Evolutionary conservation across 306 rosid genomes (phyloP).

Genomic region (Adenanthera pavonina): DNA sequence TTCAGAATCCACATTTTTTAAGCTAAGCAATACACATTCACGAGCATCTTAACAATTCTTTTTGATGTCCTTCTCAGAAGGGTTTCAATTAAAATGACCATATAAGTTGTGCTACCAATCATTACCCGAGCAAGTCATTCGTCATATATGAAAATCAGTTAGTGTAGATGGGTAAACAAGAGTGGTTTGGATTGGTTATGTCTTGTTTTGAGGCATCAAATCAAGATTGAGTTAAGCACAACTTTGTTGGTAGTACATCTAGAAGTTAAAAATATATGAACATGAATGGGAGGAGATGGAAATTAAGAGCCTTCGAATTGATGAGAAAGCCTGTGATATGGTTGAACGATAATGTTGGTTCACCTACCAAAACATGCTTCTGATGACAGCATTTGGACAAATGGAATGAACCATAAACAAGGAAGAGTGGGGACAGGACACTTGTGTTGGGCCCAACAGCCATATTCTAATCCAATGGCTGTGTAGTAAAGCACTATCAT

Average conservation of each 20-base stretch:
- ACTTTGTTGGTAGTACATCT: background rate
- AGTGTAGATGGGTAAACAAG: background rate
- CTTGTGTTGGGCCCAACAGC: no score
- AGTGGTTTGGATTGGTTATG: background rate
- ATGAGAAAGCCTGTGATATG: conserved; percentile 13
- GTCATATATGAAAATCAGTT: background rate
- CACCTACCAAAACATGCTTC: conserved; percentile 41
- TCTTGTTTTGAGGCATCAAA: background rate
- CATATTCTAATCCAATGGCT: no score
- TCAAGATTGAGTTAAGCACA: background rate
- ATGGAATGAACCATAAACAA: background rate
- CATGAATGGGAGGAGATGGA: background rate
- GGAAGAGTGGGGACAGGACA: background rate
- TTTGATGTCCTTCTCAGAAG: background rate
- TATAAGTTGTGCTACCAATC: background rate
- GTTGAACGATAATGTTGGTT: conserved; percentile 28
- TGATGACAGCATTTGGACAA: background rate
- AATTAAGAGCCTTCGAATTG: conserved; percentile 19
- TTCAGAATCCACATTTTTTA: background rate
- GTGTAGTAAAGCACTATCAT: background rate
- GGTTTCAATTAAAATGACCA: background rate
- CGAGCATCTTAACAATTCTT: conserved; percentile 5
- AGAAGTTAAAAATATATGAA: background rate
- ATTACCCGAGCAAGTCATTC: background rate
- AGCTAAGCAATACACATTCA: background rate